A percentile compares a stretch with the other conserved stretches of the same genome.
Evolutionary conservation across 352 stramenopile genomes (phyloP).

Genomic region (Pythium pectinolyticum): DNA sequence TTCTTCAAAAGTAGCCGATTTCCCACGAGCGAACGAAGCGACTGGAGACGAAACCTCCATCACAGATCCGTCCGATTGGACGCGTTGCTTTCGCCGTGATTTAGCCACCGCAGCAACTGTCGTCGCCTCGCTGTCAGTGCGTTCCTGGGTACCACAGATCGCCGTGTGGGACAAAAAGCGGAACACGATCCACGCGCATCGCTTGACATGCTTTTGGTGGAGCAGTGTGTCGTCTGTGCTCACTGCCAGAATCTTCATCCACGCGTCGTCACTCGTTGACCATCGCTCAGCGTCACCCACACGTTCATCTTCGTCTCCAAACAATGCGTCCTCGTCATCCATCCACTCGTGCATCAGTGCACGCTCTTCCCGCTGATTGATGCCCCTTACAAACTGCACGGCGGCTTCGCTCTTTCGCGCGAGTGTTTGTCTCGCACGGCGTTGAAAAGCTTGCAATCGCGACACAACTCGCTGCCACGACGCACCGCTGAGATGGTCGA

Average conservation of each 20-base stretch:
- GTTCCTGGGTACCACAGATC: conserved; percentile 69
- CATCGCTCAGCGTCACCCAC: background rate
- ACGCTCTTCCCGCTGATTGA: conserved; percentile 32
- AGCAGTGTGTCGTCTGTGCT: conserved; percentile 74
- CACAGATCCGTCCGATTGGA: conserved; percentile 40
- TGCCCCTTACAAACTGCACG: conserved; percentile 41
- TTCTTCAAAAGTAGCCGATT: conserved; percentile 43
- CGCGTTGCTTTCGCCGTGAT: conserved; percentile 62
- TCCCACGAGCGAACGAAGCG: conserved; percentile 22
- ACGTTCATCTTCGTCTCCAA: conserved; percentile 25
- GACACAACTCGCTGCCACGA: conserved; percentile 36
- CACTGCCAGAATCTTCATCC: conserved; percentile 46
- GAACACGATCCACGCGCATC: conserved; percentile 82
- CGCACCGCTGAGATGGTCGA: conserved; percentile 36
- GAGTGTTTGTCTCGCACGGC: background rate
- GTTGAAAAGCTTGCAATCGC: conserved; percentile 34
- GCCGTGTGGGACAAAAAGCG: conserved; percentile 71
- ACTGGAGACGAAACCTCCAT: conserved; percentile 22
- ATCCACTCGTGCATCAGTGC: conserved; percentile 27
- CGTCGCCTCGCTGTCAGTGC: conserved; percentile 72
- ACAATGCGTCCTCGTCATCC: conserved; percentile 34
- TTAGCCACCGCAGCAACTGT: conserved; percentile 67
- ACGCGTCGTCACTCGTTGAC: conserved; percentile 6
- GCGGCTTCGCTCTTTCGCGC: background rate
- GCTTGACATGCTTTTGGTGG: conserved; percentile 63